Evolutionary conservation across 2,329 filamentous ascomycete genomes (phyloP), one percentile per base, ranked within the genome.

Genomic region (Lachnellula willkommii): DNA sequence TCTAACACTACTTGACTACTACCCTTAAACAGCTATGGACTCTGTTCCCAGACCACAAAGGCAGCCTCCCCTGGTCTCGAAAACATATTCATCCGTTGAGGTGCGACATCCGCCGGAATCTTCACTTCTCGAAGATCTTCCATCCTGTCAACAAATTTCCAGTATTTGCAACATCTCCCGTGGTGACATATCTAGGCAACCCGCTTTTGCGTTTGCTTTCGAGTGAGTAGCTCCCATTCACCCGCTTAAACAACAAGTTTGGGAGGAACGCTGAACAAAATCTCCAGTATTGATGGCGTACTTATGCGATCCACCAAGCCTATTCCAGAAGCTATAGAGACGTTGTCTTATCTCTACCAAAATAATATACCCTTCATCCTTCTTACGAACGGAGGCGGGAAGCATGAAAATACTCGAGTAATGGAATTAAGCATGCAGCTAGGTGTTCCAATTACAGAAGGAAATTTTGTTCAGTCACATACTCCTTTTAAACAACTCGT

Each of bases 301-400:
- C 82, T 99, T 20, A 80, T 97, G 35, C 90, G 92, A 67, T 88
- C 88, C 58, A 83, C 88, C 3, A 82, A 85, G 60, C 85, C 89
- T 3, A 85, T 97, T 47, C 87, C 90, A 1, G 87, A 89, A 36
- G 93, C 94, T 1, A 77, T 82, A 1, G 79, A 89, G 66, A 81
- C 91, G 14, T 80, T 99, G 20, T 75, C 77, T 32, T 87, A 85
- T 66, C 84, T 97, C 20, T 84, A 91, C 64, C 74, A 79, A 47
- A 80, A 91, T 67, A 78, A 82, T 47, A 90, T 96, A 47, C 92
- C 92, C 12, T 97, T 95, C 74, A 93, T 99, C 66, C 83, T 99
- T 35, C 79, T 99, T 60, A 99, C 94, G 57, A 99, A 99, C 72
- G 94, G 94, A 64, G 94, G 94, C 43, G 94, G 94, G 56, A 90